These are phyloP conservation scores for Pythium brachiatum DNA, from an alignment of 352 stramenopile genomes.

Conservation along the genomic window DNA sequence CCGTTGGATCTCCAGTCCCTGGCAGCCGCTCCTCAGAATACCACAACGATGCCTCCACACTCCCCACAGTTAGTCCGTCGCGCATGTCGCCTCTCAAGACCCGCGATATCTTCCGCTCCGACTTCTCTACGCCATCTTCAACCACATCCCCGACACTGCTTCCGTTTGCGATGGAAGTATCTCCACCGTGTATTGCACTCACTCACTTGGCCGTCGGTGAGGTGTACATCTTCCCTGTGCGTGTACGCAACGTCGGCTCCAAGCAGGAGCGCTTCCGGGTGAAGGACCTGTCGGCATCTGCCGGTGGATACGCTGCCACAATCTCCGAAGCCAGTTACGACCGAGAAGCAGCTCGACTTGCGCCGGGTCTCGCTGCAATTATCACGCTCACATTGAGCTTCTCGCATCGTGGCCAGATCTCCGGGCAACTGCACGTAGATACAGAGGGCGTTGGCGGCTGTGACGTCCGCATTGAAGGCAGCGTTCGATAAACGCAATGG, in stretches of 20 bases:
- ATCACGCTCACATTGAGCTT: slow-evolving; percentile 66
- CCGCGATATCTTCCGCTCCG: slow-evolving; percentile 2
- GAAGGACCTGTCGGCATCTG: slow-evolving; percentile 38
- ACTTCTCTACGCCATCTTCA: neutral
- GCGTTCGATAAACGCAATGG: slow-evolving; percentile 30
- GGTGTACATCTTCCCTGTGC: slow-evolving; percentile 68
- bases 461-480: slow-evolving; percentile 47
- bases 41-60: neutral
- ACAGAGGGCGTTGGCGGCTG: slow-evolving; percentile 49
- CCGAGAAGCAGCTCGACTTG: slow-evolving; percentile 50
- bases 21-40: neutral
- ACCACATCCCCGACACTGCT: slow-evolving; percentile 30
- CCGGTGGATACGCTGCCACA: slow-evolving; percentile 34
- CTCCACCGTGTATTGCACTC: slow-evolving; percentile 40
- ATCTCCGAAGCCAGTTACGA: slow-evolving; percentile 61
- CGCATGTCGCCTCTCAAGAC: neutral
- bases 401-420: slow-evolving; percentile 42
- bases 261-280: slow-evolving; percentile 71
- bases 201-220: slow-evolving; percentile 37
- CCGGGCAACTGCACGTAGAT: slow-evolving; percentile 43
- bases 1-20: neutral
- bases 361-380: slow-evolving; percentile 54
- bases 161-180: slow-evolving; percentile 60
- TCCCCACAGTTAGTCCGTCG: neutral
- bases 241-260: slow-evolving; percentile 62